Percentiles rank a stretch among this genome's conserved stretches.
Evolutionary conservation across 495 filamentous ascomycete genomes (phyloP).

Genomic region (Aspergillus egyptiacus): DNA sequence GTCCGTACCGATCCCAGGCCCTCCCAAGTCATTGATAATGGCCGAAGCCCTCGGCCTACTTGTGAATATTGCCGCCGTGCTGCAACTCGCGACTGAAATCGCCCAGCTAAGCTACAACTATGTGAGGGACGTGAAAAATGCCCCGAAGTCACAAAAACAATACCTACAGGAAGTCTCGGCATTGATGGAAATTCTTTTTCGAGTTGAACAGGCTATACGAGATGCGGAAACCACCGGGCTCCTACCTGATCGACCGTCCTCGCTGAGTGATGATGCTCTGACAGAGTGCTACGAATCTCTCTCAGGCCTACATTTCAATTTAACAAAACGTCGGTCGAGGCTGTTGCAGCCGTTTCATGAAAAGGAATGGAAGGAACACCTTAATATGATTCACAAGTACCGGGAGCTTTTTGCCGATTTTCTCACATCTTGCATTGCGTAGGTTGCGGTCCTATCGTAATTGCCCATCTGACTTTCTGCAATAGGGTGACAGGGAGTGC

Average conservation of each 20-base stretch:
- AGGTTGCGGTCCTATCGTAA: neutral
- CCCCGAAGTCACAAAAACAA: conserved; percentile 14
- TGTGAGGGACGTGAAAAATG: conserved; percentile 13
- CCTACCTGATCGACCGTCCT: conserved; percentile 7
- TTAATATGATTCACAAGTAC: conserved; percentile 6
- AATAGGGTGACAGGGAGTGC: neutral
- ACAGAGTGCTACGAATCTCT: conserved; percentile 14
- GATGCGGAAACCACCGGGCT: conserved; percentile 6
- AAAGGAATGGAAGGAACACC: conserved; percentile 1
- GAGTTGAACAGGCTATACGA: conserved; percentile 8
- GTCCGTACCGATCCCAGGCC: too few species aligned
- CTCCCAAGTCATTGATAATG: too few species aligned
- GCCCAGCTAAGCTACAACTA: conserved; percentile 17
- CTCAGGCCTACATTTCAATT: conserved; percentile 6
- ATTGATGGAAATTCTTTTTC: conserved; percentile 12
- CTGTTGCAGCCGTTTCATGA: conserved; percentile 11
- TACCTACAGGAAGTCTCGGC: conserved; percentile 15
- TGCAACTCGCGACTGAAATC: conserved; percentile 6
- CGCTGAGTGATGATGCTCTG: conserved; percentile 3
- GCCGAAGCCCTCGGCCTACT: conserved; percentile 4
- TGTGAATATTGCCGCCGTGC: conserved; percentile 3
- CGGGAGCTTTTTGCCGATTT: conserved; percentile 4
- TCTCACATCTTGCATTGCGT: conserved; percentile 5
- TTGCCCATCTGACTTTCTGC: too few species aligned
- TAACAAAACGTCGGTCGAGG: conserved; percentile 9